Evolutionary conservation across 257 asterid species (phyloP), one percentile per base, ranked within the genome.

Genomic region (Jacaranda copaia): DNA sequence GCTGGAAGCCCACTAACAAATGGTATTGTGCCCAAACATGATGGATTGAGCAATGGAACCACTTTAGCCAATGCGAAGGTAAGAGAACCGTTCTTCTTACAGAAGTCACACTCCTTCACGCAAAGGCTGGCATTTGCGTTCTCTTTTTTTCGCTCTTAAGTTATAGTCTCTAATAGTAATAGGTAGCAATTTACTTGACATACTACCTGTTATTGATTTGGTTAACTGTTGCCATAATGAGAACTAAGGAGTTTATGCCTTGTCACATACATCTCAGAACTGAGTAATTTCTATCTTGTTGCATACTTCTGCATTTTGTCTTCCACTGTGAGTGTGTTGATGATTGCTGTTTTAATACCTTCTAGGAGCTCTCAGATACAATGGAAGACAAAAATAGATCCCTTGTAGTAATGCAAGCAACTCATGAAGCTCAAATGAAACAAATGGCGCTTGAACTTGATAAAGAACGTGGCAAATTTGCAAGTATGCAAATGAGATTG

Each of bases 291-390:
- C 7, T 18, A 5, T 59, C 38, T 45, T 55, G 70, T 40, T 25
- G 2, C 32, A 25, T 25, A 2, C 32, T 25, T 66, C 59, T 36
- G 18, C 65, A 25, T 69, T 40, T 76, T 68, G 43, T 59, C 70
- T 40, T 83, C 60, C 20, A 72, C 77, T 52, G 73, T 66, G 72
- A 79, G 79, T 78, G 76, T 83, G 75, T 84, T 80, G 81, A 85
- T 79, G 78, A 79, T 79, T 70, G 81, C 86, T 82, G 68, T 86
- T 70, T 77, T 82, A 77, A 82, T 89, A 80, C 83, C 83, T 84
- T 89, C 81, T 91, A 93, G 99, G 98, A 96, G 85, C 85, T 88
- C 81, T 77, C 88, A 81, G 92, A 89, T 82, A 83, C 86, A 67
- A 78, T 84, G 77, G 97, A 89, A 76, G 97, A 90, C 73, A 91